Conservation (phyloP, 2,329 filamentous ascomycete genomes). For the Basipetospora chlamydospora region DNA sequence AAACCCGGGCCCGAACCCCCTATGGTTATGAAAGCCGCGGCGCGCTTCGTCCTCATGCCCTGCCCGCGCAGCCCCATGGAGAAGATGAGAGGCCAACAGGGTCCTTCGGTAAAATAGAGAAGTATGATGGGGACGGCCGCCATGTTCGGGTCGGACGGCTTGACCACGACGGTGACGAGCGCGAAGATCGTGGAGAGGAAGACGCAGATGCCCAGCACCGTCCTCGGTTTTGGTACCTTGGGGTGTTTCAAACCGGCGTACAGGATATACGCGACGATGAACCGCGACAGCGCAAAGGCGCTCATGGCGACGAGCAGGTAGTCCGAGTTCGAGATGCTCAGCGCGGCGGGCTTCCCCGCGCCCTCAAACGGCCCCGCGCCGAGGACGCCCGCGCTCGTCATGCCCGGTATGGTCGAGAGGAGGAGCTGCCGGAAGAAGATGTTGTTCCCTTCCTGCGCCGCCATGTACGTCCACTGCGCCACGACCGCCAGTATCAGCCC, state of each 20-base stretch:
- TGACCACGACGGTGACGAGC: slow-evolving; percentile 31
- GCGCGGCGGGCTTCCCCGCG: slow-evolving; percentile 24
- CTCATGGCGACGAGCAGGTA: slow-evolving; percentile 60
- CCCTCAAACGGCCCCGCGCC: slow-evolving; percentile 28
- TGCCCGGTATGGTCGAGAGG: slow-evolving; percentile 21
- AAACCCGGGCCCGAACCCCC: slow-evolving; percentile 59
- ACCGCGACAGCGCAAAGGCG: slow-evolving; percentile 59
- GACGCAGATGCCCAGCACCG: slow-evolving; percentile 51
- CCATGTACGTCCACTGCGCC: slow-evolving; percentile 68
- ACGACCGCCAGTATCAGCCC: slow-evolving; percentile 55
- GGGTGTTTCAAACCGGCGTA: slow-evolving; percentile 33
- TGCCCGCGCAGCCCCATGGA: slow-evolving; percentile 67
- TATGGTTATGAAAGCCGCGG: slow-evolving; percentile 63
- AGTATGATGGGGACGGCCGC: slow-evolving; percentile 48
- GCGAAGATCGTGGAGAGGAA: slow-evolving; percentile 41
- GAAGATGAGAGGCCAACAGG: slow-evolving; percentile 72
- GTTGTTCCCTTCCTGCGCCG: slow-evolving; percentile 52
- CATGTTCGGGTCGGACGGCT: slow-evolving; percentile 28
- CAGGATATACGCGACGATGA: slow-evolving; percentile 51
- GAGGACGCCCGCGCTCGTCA: slow-evolving; percentile 12
- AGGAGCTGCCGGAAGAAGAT: slow-evolving; percentile 45
- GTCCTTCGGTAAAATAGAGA: slow-evolving; percentile 69
- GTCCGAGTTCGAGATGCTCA: slow-evolving; percentile 41
- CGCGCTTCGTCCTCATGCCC: slow-evolving; percentile 66
- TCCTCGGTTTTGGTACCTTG: slow-evolving; percentile 48